Percentiles rank a stretch among this genome's conserved stretches.
Evolutionary conservation across 129 eudicot species (phyloP).

Genomic region (Dittrichia graveolens): DNA sequence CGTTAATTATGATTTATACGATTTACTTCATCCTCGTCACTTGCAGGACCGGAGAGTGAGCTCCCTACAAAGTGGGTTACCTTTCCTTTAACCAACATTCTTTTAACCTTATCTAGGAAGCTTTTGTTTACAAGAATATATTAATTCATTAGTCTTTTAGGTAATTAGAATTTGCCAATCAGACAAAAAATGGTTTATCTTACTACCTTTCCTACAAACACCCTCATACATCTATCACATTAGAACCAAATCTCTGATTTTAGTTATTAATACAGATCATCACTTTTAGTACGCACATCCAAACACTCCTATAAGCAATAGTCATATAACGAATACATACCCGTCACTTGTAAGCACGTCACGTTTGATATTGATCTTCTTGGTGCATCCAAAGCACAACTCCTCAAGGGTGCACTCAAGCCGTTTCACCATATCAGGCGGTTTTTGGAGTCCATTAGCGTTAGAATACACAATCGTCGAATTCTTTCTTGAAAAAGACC

Average conservation of each 20-base stretch:
- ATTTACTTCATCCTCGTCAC: too few species aligned
- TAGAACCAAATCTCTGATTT: neutral
- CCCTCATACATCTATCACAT: neutral
- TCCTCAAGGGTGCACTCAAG: slow-evolving; percentile 89
- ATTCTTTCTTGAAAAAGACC: slow-evolving; percentile 37
- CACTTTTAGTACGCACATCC: neutral
- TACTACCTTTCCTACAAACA: too few species aligned
- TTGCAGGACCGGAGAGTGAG: too few species aligned
- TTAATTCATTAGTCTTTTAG: too few species aligned
- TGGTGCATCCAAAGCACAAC: slow-evolving; percentile 70
- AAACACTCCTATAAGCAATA: neutral
- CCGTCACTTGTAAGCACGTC: slow-evolving; percentile 55
- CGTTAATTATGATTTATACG: too few species aligned
- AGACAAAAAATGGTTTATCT: too few species aligned
- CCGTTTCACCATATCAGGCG: slow-evolving; percentile 48
- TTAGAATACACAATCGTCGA: slow-evolving; percentile 62
- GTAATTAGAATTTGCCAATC: too few species aligned
- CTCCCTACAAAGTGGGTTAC: too few species aligned
- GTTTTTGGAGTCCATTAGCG: slow-evolving; percentile 60
- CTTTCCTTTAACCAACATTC: too few species aligned
- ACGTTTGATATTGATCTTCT: slow-evolving; percentile 52
- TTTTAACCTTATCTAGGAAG: too few species aligned
- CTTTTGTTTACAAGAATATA: too few species aligned
- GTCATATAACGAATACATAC: slow-evolving; percentile 31
- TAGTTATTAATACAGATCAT: neutral